These are phyloP conservation scores for Lactuca sativa DNA, from an alignment of 129 eudicot species.

Conservation along the genomic window DNA sequence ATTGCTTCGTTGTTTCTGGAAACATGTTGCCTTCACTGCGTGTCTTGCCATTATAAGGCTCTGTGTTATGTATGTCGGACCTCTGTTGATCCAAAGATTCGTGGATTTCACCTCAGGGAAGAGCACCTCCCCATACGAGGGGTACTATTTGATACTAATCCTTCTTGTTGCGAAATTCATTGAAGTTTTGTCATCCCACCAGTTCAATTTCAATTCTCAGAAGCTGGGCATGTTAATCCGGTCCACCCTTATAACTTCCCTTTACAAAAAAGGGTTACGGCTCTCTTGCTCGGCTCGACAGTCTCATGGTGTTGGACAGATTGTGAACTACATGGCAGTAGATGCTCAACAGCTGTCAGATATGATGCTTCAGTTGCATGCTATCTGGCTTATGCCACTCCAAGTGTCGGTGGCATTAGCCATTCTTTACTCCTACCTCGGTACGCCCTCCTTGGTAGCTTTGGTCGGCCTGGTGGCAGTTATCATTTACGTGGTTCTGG, in stretches of 20 bases:
- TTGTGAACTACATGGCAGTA: slow-evolving; percentile 94
- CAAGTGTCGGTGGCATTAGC: slow-evolving; percentile 57
- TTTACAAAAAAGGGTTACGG: slow-evolving; percentile 81
- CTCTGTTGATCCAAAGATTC: slow-evolving; percentile 66
- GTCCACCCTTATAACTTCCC: slow-evolving; percentile 63
- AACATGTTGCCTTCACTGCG: slow-evolving; percentile 58
- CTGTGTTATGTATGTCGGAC: slow-evolving; percentile 83
- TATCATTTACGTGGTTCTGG: slow-evolving; percentile 44
- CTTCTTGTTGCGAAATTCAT: slow-evolving; percentile 68
- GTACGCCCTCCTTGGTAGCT: slow-evolving; percentile 52
- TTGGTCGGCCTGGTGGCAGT: slow-evolving; percentile 49
- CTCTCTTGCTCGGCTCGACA: slow-evolving; percentile 88
- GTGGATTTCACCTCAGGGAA: slow-evolving; percentile 74
- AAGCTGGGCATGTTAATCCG: slow-evolving; percentile 83
- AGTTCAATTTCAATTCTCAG: slow-evolving; percentile 75
- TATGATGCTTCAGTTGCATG: slow-evolving; percentile 88
- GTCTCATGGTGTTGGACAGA: slow-evolving; percentile 87
- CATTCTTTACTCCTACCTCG: slow-evolving; percentile 59
- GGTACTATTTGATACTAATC: slow-evolving; percentile 65
- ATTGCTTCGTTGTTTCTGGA: slow-evolving; percentile 81
- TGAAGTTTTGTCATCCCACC: slow-evolving; percentile 78
- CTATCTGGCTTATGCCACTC: slow-evolving; percentile 80
- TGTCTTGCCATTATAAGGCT: slow-evolving; percentile 61
- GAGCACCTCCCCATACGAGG: slow-evolving; percentile 60
- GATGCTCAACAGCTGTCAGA: slow-evolving; percentile 98